phyloP scores from a whole-genome alignment of 257 asterid genomes.

The Nicotiana undulata region DNA sequence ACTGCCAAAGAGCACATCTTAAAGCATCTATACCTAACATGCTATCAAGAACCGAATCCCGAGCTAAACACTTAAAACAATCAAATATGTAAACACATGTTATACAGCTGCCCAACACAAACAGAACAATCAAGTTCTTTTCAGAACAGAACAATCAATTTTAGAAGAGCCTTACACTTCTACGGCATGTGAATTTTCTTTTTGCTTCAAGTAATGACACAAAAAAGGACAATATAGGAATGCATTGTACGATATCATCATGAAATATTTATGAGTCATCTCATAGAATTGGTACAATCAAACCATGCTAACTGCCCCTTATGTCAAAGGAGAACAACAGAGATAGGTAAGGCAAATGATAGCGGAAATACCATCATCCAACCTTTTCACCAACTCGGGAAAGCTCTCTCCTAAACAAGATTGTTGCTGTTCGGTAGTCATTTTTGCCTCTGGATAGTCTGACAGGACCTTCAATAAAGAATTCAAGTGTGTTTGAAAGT shows the following conservation, averaged over 20 bases:
- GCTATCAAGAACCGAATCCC: not conserved
- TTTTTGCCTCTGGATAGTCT: slow-evolving; percentile 83
- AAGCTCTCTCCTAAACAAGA: slow-evolving; percentile 69
- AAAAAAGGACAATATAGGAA: not conserved
- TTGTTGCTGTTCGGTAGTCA: slow-evolving; percentile 63
- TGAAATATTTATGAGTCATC: not conserved
- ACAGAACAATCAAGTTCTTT: not conserved
- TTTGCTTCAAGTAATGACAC: not conserved
- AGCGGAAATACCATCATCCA: slow-evolving; percentile 87
- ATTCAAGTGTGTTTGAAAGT: not conserved
- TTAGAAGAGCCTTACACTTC: not conserved
- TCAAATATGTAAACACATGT: not conserved
- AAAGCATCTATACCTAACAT: not conserved
- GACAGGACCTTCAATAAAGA: slow-evolving; percentile 50
- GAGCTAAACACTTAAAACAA: not conserved
- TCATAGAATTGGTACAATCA: not conserved
- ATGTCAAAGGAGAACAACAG: not conserved
- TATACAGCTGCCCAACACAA: not conserved
- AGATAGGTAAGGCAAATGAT: slow-evolving; percentile 21
- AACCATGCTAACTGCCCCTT: not conserved
- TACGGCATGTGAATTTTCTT: not conserved
- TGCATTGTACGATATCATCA: not conserved
- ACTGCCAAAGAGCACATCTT: not conserved
- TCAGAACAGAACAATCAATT: not conserved
- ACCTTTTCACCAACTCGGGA: slow-evolving; percentile 78